A percentile compares a stretch with the other conserved stretches of the same genome.
These are phyloP conservation scores for Drechmeria coniospora DNA, from an alignment of 2,329 filamentous ascomycete species.

Conservation along the genomic window DNA sequence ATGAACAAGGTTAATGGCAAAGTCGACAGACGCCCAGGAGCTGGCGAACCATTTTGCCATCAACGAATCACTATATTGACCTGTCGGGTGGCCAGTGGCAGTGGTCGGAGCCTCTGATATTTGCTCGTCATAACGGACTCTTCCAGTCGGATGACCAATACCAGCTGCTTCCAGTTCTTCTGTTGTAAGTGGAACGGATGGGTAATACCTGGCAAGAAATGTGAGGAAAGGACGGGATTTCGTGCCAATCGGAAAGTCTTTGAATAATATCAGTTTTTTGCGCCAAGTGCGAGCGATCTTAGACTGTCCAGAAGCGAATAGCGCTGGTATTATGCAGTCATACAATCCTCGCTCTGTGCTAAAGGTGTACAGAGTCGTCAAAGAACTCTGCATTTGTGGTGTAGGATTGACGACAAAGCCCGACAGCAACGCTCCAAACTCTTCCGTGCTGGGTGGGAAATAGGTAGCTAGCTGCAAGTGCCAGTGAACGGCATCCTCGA, in stretches of 20 bases:
- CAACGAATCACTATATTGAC: slow-evolving; percentile 31
- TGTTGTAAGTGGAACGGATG: slow-evolving; percentile 19
- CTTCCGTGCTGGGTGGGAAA: slow-evolving; percentile 25
- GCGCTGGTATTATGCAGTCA: slow-evolving; percentile 33
- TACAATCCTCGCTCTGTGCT: slow-evolving; percentile 30
- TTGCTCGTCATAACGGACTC: not conserved
- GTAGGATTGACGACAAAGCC: slow-evolving; percentile 24
- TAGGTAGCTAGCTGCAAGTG: slow-evolving; percentile 27
- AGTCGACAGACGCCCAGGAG: slow-evolving; percentile 53
- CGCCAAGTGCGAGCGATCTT: slow-evolving; percentile 32
- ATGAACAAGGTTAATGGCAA: slow-evolving; percentile 52
- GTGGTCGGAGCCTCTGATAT: not conserved
- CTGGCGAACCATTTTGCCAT: slow-evolving; percentile 71
- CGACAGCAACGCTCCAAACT: slow-evolving; percentile 27
- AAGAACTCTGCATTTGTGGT: slow-evolving; percentile 19
- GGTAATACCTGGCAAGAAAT: slow-evolving; percentile 30
- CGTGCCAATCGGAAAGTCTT: slow-evolving; percentile 25
- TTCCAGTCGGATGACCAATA: slow-evolving; percentile 1
- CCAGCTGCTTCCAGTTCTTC: slow-evolving; percentile 18
- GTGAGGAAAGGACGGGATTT: slow-evolving; percentile 31
- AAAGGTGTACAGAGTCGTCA: slow-evolving; percentile 29
- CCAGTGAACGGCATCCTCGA: slow-evolving; percentile 27
- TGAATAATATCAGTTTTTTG: slow-evolving; percentile 20
- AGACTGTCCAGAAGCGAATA: slow-evolving; percentile 31
- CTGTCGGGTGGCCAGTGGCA: slow-evolving; percentile 2